These are phyloP conservation scores for Cutaneotrichosporon cutaneum DNA, from an alignment of 1,284 basidiomycete genomes.

Conservation along the genomic window DNA sequence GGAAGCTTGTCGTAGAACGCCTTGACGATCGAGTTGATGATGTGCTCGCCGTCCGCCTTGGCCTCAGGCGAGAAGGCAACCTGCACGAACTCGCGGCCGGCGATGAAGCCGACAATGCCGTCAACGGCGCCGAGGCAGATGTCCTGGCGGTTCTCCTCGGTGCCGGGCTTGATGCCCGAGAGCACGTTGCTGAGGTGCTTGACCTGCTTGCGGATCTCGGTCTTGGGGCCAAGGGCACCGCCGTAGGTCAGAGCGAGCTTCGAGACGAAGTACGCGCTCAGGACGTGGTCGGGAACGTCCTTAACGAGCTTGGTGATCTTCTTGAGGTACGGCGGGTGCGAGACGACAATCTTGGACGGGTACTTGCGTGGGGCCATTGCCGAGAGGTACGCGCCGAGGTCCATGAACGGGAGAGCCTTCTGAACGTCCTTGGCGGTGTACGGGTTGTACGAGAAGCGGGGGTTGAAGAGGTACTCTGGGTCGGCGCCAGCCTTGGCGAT, in stretches of 20 bases:
- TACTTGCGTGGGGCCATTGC: conserved; percentile 74
- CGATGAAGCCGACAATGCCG: conserved; percentile 56
- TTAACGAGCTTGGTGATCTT: conserved; percentile 70
- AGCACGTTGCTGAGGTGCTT: conserved; percentile 69
- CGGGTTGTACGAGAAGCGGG: conserved; percentile 87
- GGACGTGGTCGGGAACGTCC: conserved; percentile 65
- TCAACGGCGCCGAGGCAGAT: conserved; percentile 55
- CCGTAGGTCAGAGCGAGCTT: conserved; percentile 68
- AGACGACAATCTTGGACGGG: conserved; percentile 75
- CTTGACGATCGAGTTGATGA: conserved; percentile 79
- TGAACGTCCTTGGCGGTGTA: conserved; percentile 67
- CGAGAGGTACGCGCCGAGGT: conserved; percentile 80
- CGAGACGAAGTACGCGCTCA: conserved; percentile 76
- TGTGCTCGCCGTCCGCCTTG: conserved; percentile 72
- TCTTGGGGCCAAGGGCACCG: conserved; percentile 67
- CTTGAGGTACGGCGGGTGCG: conserved; percentile 74
- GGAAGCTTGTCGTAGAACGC: conserved; percentile 79
- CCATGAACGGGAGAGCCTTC: conserved; percentile 70
- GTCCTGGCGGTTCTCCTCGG: conserved; percentile 75
- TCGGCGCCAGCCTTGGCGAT: conserved; percentile 81
- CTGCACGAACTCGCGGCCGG: conserved; percentile 70
- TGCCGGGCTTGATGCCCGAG: conserved; percentile 82
- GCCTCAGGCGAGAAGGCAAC: conserved; percentile 81
- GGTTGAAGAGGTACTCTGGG: conserved; percentile 66
- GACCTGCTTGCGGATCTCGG: conserved; percentile 71